phyloP scores from a whole-genome alignment of 495 filamentous ascomycete genomes.

The Terfezia boudieri region DNA sequence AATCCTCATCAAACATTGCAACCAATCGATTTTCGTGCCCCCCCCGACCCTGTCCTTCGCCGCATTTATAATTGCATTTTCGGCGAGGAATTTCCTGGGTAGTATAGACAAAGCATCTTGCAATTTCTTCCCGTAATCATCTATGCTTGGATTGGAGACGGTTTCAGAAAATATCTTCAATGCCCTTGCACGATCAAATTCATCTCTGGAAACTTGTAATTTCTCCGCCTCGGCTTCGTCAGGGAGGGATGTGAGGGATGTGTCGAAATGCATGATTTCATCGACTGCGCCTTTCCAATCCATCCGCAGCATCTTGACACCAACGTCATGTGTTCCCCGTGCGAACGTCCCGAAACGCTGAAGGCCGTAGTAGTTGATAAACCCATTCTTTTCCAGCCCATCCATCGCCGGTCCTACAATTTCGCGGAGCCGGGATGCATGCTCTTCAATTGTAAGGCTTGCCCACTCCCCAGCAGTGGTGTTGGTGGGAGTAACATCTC shows the following conservation, averaged over 20 bases:
- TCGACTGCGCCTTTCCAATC: constrained; percentile 61
- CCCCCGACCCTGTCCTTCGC: not conserved
- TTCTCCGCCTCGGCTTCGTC: constrained; percentile 19
- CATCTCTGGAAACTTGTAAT: constrained; percentile 38
- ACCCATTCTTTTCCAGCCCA: constrained; percentile 41
- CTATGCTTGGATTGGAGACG: not conserved
- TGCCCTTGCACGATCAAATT: constrained; percentile 49
- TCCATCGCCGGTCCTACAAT: constrained; percentile 34
- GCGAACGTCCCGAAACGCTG: constrained; percentile 80
- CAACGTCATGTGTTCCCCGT: constrained; percentile 58
- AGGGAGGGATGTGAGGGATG: constrained; percentile 21
- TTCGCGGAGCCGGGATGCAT: constrained; percentile 15
- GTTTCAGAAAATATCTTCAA: constrained; percentile 46
- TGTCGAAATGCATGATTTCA: constrained; percentile 42
- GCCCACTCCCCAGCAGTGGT: constrained; percentile 20
- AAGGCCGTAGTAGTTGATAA: constrained; percentile 90
- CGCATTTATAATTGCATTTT: constrained; percentile 46
- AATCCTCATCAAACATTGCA: constrained; percentile 56
- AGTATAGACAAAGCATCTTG: constrained; percentile 38
- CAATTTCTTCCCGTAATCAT: constrained; percentile 18
- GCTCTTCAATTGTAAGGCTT: not conserved
- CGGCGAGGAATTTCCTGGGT: constrained; percentile 65
- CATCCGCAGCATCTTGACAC: constrained; percentile 57
- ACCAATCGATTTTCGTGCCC: constrained; percentile 32
- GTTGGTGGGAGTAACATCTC: constrained; percentile 23